Base-by-base conservation (phyloP, 257 asterid genomes). In the Leonotis leonurus region DNA sequence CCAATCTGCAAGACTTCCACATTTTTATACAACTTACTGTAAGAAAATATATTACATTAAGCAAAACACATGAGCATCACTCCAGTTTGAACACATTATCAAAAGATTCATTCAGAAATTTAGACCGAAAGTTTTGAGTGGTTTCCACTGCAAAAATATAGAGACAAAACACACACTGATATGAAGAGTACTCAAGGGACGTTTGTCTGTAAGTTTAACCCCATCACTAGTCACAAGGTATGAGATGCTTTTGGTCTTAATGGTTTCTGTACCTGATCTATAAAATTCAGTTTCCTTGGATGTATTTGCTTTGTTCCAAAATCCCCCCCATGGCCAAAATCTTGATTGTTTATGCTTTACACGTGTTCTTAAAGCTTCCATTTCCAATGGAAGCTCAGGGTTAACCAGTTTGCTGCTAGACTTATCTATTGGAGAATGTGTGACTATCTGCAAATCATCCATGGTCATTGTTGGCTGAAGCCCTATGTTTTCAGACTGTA, bases 271-370 rank as follows among this genome's bases (percentile, higher is more conserved):
- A 69, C 76, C 75, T 64, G 73, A 20, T 39, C 22, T 25, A 21
- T 40, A 48, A 39, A 4, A 2, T 60, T 62, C 73, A 37, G 3
- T 53, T 69, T 55, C 50, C 71, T 53, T 70, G 21, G 67, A 52
- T 59, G 70, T 60, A 46, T 57, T 70, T 11, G 45, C 30, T 25
- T 61, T 73, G 61, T 53, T 58, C 79, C 77, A 67, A 21, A 73
- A 50, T 35, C 57, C 73, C 36, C 60, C 75, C 77, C 72, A 60
- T 8, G 63, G 30, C 73, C 67, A 35, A 57, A 36, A 13, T 32
- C 53, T 35, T 39, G 56, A 67, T 46, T 48, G 63, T 66, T 67
- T 73, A 40, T 56, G 59, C 14, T 9, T 57, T 53, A 18, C 21
- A n/a, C 35, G 39, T 66, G 66, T 73, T 14, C 54, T 52, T 53